A percentile compares a stretch with the other conserved stretches of the same genome.
Evolutionary conservation across 2,329 filamentous ascomycete species (phyloP).

Genomic region (Sclerotinia minor): DNA sequence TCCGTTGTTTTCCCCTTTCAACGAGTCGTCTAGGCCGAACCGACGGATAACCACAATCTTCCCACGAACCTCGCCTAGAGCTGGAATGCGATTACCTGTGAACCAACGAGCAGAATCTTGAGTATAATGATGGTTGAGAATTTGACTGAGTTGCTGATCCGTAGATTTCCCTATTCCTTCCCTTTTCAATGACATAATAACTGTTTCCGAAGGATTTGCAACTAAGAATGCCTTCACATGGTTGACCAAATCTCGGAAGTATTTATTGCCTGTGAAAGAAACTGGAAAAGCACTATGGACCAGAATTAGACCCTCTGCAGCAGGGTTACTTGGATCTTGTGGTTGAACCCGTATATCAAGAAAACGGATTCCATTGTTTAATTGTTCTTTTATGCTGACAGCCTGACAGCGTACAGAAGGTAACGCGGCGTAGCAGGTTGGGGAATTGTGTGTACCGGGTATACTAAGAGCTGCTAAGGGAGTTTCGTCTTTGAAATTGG

Average conservation of each 20-base stretch:
- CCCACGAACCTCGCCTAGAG: slow-evolving; percentile 74
- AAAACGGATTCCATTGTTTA: slow-evolving; percentile 89
- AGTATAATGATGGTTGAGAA: slow-evolving; percentile 73
- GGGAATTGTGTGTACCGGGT: slow-evolving; percentile 93
- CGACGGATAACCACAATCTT: slow-evolving; percentile 83
- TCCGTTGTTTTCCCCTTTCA: slow-evolving; percentile 51
- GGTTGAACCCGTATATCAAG: slow-evolving; percentile 85
- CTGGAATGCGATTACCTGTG: slow-evolving; percentile 73
- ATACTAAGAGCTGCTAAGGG: slow-evolving; percentile 82
- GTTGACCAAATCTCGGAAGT: slow-evolving; percentile 71
- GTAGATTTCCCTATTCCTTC: slow-evolving; percentile 81
- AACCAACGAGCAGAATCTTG: slow-evolving; percentile 67
- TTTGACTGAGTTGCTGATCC: slow-evolving; percentile 74
- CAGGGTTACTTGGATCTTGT: slow-evolving; percentile 54
- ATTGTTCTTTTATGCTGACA: slow-evolving; percentile 72
- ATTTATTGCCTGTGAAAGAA: slow-evolving; percentile 76
- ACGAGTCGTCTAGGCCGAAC: slow-evolving; percentile 63
- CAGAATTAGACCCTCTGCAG: slow-evolving; percentile 69
- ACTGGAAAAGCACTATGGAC: slow-evolving; percentile 92
- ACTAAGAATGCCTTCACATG: slow-evolving; percentile 75
- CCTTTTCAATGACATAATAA: slow-evolving; percentile 86
- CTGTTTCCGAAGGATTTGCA: slow-evolving; percentile 73
- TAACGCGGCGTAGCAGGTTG: slow-evolving; percentile 79
- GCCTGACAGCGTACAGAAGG: slow-evolving; percentile 94
- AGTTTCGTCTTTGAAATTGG: slow-evolving; percentile 66